Evolutionary conservation across 352 stramenopile genomes (phyloP).

Genomic region (Globisporangium camurandrum): DNA sequence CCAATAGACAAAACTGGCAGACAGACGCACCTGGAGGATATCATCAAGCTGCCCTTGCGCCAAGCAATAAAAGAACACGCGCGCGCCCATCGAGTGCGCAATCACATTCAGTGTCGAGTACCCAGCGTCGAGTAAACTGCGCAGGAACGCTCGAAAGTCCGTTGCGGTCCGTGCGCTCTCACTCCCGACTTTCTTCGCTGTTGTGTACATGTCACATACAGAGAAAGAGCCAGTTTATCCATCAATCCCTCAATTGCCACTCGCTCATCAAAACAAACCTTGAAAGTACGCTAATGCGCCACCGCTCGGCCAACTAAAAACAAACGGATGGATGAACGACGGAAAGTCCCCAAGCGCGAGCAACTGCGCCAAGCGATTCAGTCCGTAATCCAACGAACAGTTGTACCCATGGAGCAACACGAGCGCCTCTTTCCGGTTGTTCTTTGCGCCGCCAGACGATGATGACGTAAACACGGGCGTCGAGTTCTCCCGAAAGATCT

Average conservation of each 20-base stretch:
- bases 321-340: slow-evolving; percentile 52
- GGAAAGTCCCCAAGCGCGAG: slow-evolving; percentile 61
- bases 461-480: slow-evolving; percentile 14
- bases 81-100: slow-evolving; percentile 31
- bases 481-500: slow-evolving; percentile 6
- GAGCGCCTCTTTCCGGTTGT: slow-evolving; percentile 36
- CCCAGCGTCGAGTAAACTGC: slow-evolving; percentile 22
- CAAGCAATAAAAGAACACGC: slow-evolving; percentile 25
- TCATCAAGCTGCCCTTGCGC: slow-evolving; percentile 13
- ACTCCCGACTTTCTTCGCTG: slow-evolving; percentile 17
- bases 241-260: too few relatives aligned
- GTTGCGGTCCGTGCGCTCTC: slow-evolving; percentile 21
- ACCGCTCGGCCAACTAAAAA: slow-evolving; percentile 71
- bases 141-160: slow-evolving; percentile 22
- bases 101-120: slow-evolving; percentile 32
- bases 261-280: slow-evolving; percentile 21
- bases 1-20: not conserved
- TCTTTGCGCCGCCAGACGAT: not conserved
- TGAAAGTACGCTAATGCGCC: slow-evolving; percentile 53
- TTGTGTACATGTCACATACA: not conserved
- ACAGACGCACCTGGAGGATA: slow-evolving; percentile 16
- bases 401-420: slow-evolving; percentile 68
- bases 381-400: slow-evolving; percentile 56
- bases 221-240: too few relatives aligned
- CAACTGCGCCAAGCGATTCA: slow-evolving; percentile 52